Evolutionary conservation across 1,139 yeast species (phyloP), one percentile per base, ranked within the genome.

Genomic region (Kodamaea derodonti): DNA sequence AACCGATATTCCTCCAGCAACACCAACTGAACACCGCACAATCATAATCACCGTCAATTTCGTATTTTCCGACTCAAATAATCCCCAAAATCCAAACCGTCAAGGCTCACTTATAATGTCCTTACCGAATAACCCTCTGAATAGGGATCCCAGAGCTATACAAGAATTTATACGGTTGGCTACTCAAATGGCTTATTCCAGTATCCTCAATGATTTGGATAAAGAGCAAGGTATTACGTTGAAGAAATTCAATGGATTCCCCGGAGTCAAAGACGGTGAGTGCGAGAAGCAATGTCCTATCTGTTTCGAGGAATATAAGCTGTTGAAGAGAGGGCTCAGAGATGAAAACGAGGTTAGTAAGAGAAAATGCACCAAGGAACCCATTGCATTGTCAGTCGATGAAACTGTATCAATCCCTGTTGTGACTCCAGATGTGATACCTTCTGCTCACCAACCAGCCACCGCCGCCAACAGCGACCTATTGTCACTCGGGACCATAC

Each of bases 141-240:
- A 78, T 39, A 55, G 75, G 30, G 75, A 72, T 43, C 80, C 78
- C 11, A 60, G 68, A 24, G 69, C 72, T 24, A 65, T 76, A 24
- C 78, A 73, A 48, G 78, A 72, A 37, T 69, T 82, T 39, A 75
- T 82, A 10, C 64, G 82, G 22, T 58, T 81, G 37, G 88, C 88
- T 1, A 80, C 88, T 0, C 79, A 78, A 32, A 71, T 82, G 61
- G 88, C 88, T 1, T 69, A 80, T 49, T 63, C 80, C 24, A 76
- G 85, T 14, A 74, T 80, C 20, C 62, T 76, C 4, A 69, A 71
- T 27, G 67, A 51, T 48, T 60, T 56, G 41, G 62, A 45, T 52
- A 69, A 54, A 39, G 62, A 68, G 22, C 58, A 55, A 28, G 85
- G 87, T 7, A 65, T 80, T 3, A 63, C 81, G 0, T 53, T 67